phyloP scores from a whole-genome alignment of 2,329 filamentous ascomycete genomes.

The Cytospora leucostoma region DNA sequence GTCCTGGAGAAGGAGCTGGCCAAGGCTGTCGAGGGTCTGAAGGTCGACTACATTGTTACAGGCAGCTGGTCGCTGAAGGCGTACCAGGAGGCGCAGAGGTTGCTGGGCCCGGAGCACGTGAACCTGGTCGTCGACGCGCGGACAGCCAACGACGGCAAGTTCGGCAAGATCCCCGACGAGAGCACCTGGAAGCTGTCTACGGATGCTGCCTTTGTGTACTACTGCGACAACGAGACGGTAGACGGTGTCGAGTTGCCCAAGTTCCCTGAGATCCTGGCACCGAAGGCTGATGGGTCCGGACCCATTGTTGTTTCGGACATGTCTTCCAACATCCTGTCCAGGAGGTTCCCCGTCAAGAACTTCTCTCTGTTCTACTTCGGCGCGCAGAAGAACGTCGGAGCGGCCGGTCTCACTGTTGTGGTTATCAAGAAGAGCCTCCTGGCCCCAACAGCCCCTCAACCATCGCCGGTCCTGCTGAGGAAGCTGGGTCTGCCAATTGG shows the following conservation, averaged over 20 bases:
- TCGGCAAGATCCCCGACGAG: slow-evolving; percentile 79
- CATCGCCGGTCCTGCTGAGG: slow-evolving; percentile 68
- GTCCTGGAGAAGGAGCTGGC: slow-evolving; percentile 61
- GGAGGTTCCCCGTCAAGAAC: slow-evolving; percentile 74
- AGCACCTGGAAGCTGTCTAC: slow-evolving; percentile 73
- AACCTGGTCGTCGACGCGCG: slow-evolving; percentile 75
- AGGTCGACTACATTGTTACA: slow-evolving; percentile 87
- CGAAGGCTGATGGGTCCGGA: slow-evolving; percentile 60
- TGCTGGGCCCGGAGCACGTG: slow-evolving; percentile 77
- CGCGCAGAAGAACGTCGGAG: slow-evolving; percentile 92
- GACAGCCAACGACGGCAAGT: slow-evolving; percentile 73
- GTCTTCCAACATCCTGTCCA: slow-evolving; percentile 89
- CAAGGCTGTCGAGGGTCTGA: slow-evolving; percentile 69
- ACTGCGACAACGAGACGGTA: slow-evolving; percentile 92
- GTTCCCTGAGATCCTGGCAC: slow-evolving; percentile 66
- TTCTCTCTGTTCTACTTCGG: slow-evolving; percentile 88
- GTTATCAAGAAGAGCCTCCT: slow-evolving; percentile 82
- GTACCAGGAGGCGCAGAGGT: slow-evolving; percentile 74
- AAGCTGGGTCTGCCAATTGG: slow-evolving; percentile 74
- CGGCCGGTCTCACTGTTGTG: slow-evolving; percentile 81
- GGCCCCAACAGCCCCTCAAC: slow-evolving; percentile 65
- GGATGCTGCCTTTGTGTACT: slow-evolving; percentile 76
- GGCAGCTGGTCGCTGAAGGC: slow-evolving; percentile 92
- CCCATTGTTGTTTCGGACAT: slow-evolving; percentile 88
- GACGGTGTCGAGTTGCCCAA: slow-evolving; percentile 87